phyloP scores from a whole-genome alignment of 148 eudicot species.

The Euryodendron excelsum region DNA sequence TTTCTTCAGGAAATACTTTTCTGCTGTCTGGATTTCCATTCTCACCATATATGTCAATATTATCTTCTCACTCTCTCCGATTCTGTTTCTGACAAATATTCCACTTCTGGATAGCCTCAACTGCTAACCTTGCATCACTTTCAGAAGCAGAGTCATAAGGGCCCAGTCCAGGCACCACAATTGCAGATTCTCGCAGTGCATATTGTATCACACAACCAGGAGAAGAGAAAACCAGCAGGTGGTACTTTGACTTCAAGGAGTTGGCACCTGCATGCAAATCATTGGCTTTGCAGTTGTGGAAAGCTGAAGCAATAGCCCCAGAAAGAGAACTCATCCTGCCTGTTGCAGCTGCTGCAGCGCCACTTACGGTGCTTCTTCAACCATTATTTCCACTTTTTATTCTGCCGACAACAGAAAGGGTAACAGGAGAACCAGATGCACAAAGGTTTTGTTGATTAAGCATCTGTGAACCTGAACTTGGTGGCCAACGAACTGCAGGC shows the following conservation, averaged over 20 bases:
- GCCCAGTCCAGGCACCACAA: constrained; percentile 28
- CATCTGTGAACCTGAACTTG: constrained; percentile 36
- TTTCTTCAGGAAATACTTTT: constrained; percentile 46
- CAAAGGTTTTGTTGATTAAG: constrained; percentile 31
- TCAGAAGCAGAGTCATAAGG: constrained; percentile 40
- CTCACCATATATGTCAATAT: constrained; percentile 66
- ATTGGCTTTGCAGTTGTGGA: constrained; percentile 51
- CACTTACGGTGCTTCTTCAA: constrained; percentile 60
- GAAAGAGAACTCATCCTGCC: constrained; percentile 45
- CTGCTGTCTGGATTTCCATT: constrained; percentile 48
- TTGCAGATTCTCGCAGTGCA: constrained; percentile 43
- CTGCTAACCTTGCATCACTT: constrained; percentile 42
- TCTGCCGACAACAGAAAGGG: constrained; percentile 62
- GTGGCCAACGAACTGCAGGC: constrained; percentile 29
- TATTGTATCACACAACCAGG: constrained; percentile 69
- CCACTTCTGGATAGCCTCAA: constrained; percentile 77
- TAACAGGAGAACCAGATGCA: constrained; percentile 51
- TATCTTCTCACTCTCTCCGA: constrained; percentile 56
- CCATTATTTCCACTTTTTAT: constrained; percentile 66
- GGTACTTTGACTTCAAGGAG: constrained; percentile 36
- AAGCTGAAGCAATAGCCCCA: constrained; percentile 63
- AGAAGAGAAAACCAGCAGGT: constrained; percentile 66
- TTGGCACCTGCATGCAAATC: constrained; percentile 10
- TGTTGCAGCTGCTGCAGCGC: constrained; percentile 71
- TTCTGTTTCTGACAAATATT: constrained; percentile 65